phyloP scores from a whole-genome alignment of 169 alveolate genomes.

The Cryptosporidium felis region DNA sequence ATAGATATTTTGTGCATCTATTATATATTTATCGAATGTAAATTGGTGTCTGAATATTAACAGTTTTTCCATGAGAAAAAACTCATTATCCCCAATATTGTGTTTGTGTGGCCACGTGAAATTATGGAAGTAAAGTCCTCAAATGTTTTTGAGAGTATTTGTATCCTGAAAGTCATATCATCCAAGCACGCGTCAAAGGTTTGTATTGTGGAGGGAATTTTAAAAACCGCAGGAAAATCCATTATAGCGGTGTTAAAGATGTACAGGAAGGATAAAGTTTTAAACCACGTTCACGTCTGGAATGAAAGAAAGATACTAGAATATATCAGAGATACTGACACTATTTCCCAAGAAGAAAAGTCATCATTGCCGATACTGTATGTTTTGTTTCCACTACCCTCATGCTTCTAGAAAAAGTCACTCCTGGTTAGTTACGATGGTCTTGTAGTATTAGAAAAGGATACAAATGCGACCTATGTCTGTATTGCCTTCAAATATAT shows the following conservation, averaged over 20 bases:
- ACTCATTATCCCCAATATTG: no score
- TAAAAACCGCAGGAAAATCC: neutral
- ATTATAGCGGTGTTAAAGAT: constrained; percentile 9
- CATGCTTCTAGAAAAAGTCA: neutral
- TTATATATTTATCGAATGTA: no score
- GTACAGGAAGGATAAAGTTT: constrained; percentile 30
- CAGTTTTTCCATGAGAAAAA: no score
- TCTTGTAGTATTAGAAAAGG: constrained; percentile 8
- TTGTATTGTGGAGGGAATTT: constrained; percentile 10
- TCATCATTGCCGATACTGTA: constrained; percentile 12
- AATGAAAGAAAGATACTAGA: constrained; percentile 45
- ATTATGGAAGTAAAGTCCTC: constrained; percentile 37
- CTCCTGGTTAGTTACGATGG: constrained; percentile 21
- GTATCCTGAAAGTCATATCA: neutral
- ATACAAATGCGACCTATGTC: neutral
- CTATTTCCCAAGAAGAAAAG: neutral
- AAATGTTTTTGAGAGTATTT: neutral
- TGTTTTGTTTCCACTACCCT: neutral
- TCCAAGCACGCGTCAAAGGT: constrained; percentile 17
- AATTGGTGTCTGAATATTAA: no score
- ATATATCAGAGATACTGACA: neutral
- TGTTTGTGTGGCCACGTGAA: neutral
- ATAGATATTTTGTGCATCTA: no score
- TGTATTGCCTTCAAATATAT: constrained; percentile 35
- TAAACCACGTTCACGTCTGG: constrained; percentile 22